phyloP scores from a whole-genome alignment of 2,329 filamentous ascomycete species.

The Neoscytalidium dimidiatum region DNA sequence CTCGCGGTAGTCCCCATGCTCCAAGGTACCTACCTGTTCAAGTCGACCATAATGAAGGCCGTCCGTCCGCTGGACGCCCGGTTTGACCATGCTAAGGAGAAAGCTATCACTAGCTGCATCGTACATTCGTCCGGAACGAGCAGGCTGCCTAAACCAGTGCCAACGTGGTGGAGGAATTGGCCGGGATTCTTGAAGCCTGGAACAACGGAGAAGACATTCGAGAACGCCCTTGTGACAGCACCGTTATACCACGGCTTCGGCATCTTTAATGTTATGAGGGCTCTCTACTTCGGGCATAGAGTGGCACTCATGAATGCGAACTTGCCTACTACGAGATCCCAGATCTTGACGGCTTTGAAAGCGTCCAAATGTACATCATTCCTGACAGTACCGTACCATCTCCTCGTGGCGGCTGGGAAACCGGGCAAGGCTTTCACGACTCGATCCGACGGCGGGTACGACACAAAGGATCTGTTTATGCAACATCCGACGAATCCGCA shows the following conservation, averaged over 20 bases:
- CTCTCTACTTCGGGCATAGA: neutral
- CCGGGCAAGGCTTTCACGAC: slow-evolving; percentile 37
- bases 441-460: slow-evolving; percentile 46
- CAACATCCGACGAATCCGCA: neutral
- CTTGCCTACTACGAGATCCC: neutral
- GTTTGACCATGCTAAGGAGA: neutral
- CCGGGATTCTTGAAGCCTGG: neutral
- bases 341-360: neutral
- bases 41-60: neutral
- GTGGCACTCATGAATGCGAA: neutral
- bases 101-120: neutral
- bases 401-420: slow-evolving; percentile 30
- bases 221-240: neutral
- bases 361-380: neutral
- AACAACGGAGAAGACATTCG: neutral
- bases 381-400: neutral
- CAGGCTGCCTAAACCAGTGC: slow-evolving; percentile 64
- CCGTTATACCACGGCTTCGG: neutral
- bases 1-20: neutral
- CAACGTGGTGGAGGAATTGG: slow-evolving; percentile 20
- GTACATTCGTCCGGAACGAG: slow-evolving; percentile 60
- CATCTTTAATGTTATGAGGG: neutral
- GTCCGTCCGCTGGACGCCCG: neutral
- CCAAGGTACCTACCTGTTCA: neutral
- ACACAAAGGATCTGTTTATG: slow-evolving; percentile 36